These are phyloP conservation scores for Serendipita sp. DNA, from an alignment of 768 basidiomycete genomes.

Conservation along the genomic window DNA sequence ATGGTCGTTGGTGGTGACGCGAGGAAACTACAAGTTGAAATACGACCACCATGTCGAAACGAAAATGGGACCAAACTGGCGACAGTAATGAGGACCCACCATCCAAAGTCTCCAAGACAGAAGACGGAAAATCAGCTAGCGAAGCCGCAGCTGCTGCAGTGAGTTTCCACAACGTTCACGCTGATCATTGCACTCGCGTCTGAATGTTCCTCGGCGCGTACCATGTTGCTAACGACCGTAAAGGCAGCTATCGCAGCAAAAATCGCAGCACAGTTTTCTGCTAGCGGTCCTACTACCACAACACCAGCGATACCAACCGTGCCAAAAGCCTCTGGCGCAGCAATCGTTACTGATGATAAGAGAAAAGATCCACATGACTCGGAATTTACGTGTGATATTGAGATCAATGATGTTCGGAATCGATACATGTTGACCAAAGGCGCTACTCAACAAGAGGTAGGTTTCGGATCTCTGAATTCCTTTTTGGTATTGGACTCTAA, in stretches of 20 bases:
- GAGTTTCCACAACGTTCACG: not conserved
- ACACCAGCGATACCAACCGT: slow-evolving; percentile 15
- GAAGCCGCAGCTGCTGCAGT: slow-evolving; percentile 56
- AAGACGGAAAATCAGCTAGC: slow-evolving; percentile 23
- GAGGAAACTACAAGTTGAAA: not conserved
- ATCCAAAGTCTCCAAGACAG: slow-evolving; percentile 29
- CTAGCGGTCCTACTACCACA: slow-evolving; percentile 18
- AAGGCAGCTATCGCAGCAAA: slow-evolving; percentile 78
- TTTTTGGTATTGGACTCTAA: slow-evolving; percentile 4
- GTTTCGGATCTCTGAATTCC: slow-evolving; percentile 16
- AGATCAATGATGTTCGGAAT: slow-evolving; percentile 93
- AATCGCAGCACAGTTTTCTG: slow-evolving; percentile 76
- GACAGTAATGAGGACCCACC: slow-evolving; percentile 31
- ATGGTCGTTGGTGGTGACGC: no score
- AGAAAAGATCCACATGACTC: slow-evolving; percentile 55
- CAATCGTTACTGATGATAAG: slow-evolving; percentile 25
- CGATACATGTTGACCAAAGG: slow-evolving; percentile 90
- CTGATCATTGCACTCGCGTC: not conserved
- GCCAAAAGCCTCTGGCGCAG: slow-evolving; percentile 20
- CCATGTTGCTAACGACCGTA: not conserved
- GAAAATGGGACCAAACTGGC: slow-evolving; percentile 64
- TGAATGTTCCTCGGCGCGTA: not conserved
- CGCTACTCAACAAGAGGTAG: slow-evolving; percentile 77
- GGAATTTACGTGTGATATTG: slow-evolving; percentile 80
- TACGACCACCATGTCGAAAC: slow-evolving; percentile 30